Evolutionary conservation across 2,329 filamentous ascomycete genomes (phyloP).

Genomic region (Trichoderma sp.): DNA sequence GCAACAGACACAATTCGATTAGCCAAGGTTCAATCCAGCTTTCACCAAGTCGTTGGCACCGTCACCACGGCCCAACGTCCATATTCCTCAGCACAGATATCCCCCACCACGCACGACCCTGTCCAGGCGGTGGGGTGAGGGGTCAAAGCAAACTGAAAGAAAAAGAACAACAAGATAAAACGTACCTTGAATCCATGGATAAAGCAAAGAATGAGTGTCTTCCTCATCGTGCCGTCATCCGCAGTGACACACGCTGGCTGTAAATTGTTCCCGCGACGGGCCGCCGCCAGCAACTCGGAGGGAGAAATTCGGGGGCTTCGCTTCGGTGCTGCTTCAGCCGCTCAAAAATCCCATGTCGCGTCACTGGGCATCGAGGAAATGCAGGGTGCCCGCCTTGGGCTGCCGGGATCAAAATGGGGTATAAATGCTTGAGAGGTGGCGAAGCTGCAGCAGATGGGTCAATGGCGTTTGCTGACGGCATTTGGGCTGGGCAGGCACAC

Average conservation of each 20-base stretch:
- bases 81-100: neutral
- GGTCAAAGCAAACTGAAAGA: neutral
- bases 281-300: slow-evolving; percentile 5
- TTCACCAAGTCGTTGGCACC: neutral
- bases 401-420: neutral
- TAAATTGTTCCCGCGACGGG: neutral
- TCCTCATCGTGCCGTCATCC: slow-evolving; percentile 48
- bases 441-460: slow-evolving; percentile 6
- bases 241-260: neutral
- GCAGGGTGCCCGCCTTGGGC: slow-evolving; percentile 5
- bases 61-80: neutral
- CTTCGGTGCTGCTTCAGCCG: neutral
- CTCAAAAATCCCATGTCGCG: neutral
- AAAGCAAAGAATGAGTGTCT: slow-evolving; percentile 77
- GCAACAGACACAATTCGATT: neutral
- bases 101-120: neutral
- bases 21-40: neutral
- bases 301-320: neutral
- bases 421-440: slow-evolving; percentile 4
- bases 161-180: slow-evolving; percentile 5
- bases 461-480: slow-evolving; percentile 4
- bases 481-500: neutral
- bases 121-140: neutral
- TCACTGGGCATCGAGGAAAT: slow-evolving; percentile 10
- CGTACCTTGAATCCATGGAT: slow-evolving; percentile 82